These are phyloP conservation scores for rapeseed (Brassica napus) DNA, from an alignment of 345 rosid genomes.

Conservation along the genomic window Da-Ae NC_063434.1:9536001-9536500, in stretches of 20 bases:
- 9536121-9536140: not conserved
- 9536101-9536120: not conserved
- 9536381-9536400: too few relatives aligned
- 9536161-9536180: not conserved
- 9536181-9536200: not conserved
- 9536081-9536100: not conserved
- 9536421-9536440: too few relatives aligned
- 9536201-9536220: not conserved
- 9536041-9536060: not conserved
- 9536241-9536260: not conserved
- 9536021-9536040: not conserved
- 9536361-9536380: too few relatives aligned
- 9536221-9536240: not conserved
- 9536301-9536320: not conserved
- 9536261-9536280: not conserved
- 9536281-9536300: not conserved
- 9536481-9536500: too few relatives aligned
- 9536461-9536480: too few relatives aligned
- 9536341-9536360: too few relatives aligned
- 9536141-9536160: not conserved
- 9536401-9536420: too few relatives aligned
- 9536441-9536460: too few relatives aligned
- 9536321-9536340: not conserved
- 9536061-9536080: not conserved
- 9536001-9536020: constrained; percentile 4